phyloP scores from a whole-genome alignment of 345 rosid genomes.

The Brassica juncea region DNA sequence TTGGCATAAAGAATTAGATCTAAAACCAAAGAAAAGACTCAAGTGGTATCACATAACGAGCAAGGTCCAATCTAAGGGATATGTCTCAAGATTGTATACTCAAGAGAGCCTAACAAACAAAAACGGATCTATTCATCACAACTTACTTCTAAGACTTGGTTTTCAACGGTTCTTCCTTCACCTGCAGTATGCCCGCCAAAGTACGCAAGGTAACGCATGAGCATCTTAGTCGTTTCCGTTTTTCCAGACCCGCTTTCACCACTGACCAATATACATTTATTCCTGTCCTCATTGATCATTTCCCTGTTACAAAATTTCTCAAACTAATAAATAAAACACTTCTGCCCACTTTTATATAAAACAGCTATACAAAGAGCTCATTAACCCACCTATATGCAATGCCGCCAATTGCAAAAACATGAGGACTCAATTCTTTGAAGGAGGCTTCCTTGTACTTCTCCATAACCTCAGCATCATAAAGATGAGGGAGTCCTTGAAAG shows the following conservation, averaged over 20 bases:
- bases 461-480: conserved; percentile 62
- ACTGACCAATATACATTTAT: conserved; percentile 84
- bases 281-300: conserved; percentile 76
- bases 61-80: conserved; percentile 13
- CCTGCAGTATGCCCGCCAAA: conserved; percentile 68
- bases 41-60: conserved; percentile 17
- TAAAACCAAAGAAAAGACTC: conserved; percentile 8
- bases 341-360: conserved; percentile 17
- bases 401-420: conserved; percentile 85
- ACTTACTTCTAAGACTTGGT: conserved; percentile 81
- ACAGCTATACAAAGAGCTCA: background rate
- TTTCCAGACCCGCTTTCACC: conserved; percentile 99
- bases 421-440: conserved; percentile 64
- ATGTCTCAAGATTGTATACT: background rate
- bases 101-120: conserved; percentile 12
- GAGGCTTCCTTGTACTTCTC: conserved; percentile 65
- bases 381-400: conserved; percentile 64
- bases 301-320: conserved; percentile 50
- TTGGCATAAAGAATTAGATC: conserved; percentile 11
- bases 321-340: conserved; percentile 24
- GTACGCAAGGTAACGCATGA: conserved; percentile 90
- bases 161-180: conserved; percentile 75
- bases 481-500: conserved; percentile 64
- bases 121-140: conserved; percentile 5
- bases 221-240: conserved; percentile 93